phyloP scores from a whole-genome alignment of 2,329 filamentous ascomycete genomes.

The Catunica adiposa region DNA sequence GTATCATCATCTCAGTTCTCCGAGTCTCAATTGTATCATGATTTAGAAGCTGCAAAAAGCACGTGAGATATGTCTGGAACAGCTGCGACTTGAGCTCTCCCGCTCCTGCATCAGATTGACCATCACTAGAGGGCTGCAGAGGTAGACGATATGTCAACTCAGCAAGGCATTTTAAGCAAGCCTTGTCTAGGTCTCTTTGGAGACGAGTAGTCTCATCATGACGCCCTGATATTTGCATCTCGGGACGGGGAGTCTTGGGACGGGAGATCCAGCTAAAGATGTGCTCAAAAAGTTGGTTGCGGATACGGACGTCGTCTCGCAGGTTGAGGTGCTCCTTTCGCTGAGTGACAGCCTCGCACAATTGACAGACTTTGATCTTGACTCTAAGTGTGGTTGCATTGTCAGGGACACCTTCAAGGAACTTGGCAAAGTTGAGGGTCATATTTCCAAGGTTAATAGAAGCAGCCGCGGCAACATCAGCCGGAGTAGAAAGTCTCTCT shows the following conservation, averaged over 20 bases:
- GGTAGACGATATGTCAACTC: conserved; percentile 50
- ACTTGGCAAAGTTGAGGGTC: conserved; percentile 50
- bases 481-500: conserved; percentile 45
- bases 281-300: conserved; percentile 51
- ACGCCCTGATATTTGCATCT: conserved; percentile 28
- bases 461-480: conserved; percentile 44
- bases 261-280: conserved; percentile 53
- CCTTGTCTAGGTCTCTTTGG: conserved; percentile 49
- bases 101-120: conserved; percentile 45
- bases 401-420: conserved; percentile 42
- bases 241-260: conserved; percentile 34
- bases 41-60: conserved; percentile 49
- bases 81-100: conserved; percentile 54
- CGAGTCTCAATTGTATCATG: conserved; percentile 26
- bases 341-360: conserved; percentile 47
- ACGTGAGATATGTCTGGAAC: conserved; percentile 56
- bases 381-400: conserved; percentile 40
- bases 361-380: conserved; percentile 52
- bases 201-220: conserved; percentile 41
- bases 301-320: conserved; percentile 50
- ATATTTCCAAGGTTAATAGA: conserved; percentile 47
- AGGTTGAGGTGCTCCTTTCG: conserved; percentile 53
- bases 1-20: conserved; percentile 17
- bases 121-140: conserved; percentile 45
- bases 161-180: conserved; percentile 47